A percentile compares a stretch with the other conserved stretches of the same genome.
phyloP scores from a whole-genome alignment of 768 basidiomycete genomes.

The Kwoniella dendrophila region DNA sequence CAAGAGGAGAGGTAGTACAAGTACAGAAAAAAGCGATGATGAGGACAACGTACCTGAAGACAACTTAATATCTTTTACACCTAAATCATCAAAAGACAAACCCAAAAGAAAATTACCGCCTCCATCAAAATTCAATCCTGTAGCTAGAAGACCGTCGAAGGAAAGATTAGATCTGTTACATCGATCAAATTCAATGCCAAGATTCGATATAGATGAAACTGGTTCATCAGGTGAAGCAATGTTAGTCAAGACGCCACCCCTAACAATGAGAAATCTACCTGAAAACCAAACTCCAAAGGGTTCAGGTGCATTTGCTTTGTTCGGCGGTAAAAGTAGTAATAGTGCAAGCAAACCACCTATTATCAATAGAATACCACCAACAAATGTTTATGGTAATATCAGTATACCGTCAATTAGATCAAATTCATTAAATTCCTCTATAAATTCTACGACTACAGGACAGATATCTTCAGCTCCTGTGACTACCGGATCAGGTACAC shows the following conservation, averaged over 20 bases:
- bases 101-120: conserved; percentile 37
- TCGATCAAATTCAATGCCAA: conserved; percentile 42
- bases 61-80: conserved; percentile 72
- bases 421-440: too few species aligned
- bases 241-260: conserved; percentile 36
- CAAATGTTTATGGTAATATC: conserved; percentile 7
- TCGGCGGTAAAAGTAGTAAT: conserved; percentile 15
- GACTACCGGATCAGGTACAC: background rate
- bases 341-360: background rate
- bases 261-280: conserved; percentile 18
- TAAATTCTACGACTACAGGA: too few species aligned
- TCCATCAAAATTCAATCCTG: conserved; percentile 38
- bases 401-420: background rate
- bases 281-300: conserved; percentile 24
- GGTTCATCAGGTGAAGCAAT: conserved; percentile 46
- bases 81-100: conserved; percentile 59
- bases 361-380: conserved; percentile 1
- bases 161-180: conserved; percentile 31
- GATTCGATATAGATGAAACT: conserved; percentile 48
- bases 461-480: conserved; percentile 6
- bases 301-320: conserved; percentile 51
- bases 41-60: conserved; percentile 58
- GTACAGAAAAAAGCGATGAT: conserved; percentile 56
- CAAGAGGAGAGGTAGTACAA: conserved; percentile 22
- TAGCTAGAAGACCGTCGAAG: conserved; percentile 39